Evolutionary conservation across 1,139 yeast species (phyloP).

Genomic region (Kodamaea anthophila): DNA sequence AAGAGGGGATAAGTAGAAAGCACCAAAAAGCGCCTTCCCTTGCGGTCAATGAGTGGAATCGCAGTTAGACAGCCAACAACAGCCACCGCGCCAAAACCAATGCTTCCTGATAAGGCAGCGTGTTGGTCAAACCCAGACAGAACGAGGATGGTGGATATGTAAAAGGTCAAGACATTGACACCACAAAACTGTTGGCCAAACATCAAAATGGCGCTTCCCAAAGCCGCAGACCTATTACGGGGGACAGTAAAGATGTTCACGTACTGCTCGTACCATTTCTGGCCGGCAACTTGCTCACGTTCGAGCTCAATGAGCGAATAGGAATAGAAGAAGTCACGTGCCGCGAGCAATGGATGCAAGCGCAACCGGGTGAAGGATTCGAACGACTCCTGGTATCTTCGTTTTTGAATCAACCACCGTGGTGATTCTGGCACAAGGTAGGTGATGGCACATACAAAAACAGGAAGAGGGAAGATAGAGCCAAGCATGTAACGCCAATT

Average conservation of each 20-base stretch:
- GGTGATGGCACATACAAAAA: constrained; percentile 11
- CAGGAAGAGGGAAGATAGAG: constrained; percentile 25
- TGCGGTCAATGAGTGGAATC: constrained; percentile 5
- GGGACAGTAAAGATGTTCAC: constrained; percentile 4
- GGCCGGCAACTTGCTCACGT: not conserved
- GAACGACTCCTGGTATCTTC: constrained; percentile 31
- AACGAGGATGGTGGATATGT: constrained; percentile 11
- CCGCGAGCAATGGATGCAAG: constrained; percentile 3
- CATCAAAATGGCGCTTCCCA: constrained; percentile 6
- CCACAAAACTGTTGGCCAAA: constrained; percentile 8
- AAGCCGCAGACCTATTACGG: constrained; percentile 5
- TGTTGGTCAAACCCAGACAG: constrained; percentile 10
- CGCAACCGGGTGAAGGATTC: constrained; percentile 5
- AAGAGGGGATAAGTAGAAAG: constrained; percentile 6
- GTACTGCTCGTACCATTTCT: constrained; percentile 4
- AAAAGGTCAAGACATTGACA: constrained; percentile 7
- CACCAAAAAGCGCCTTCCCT: constrained; percentile 6
- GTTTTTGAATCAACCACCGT: constrained; percentile 41
- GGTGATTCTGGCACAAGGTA: constrained; percentile 52
- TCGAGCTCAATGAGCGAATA: constrained; percentile 5
- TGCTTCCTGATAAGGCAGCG: constrained; percentile 11
- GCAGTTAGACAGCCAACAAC: constrained; percentile 6
- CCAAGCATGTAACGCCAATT: constrained; percentile 34
- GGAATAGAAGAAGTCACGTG: constrained; percentile 6
- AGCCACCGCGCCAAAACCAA: constrained; percentile 10